These are phyloP conservation scores for Paragyromitra xinjiangensis DNA, from an alignment of 495 filamentous ascomycete species.

Conservation along the genomic window DNA sequence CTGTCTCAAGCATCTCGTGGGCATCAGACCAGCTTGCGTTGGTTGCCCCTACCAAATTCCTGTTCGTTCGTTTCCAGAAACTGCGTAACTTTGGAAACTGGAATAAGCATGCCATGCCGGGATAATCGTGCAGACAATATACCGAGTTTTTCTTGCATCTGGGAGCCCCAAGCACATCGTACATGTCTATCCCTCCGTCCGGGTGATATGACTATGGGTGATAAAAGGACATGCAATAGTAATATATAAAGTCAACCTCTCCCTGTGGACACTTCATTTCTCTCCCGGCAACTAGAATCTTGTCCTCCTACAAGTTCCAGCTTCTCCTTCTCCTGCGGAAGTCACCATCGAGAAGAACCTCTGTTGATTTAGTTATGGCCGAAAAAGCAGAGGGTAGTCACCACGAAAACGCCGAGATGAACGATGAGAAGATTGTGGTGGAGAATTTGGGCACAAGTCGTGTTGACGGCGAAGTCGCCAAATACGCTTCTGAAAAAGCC, in stretches of 20 bases:
- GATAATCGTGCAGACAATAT: constrained; percentile 21
- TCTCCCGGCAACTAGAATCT: constrained; percentile 20
- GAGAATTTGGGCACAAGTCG: constrained; percentile 60
- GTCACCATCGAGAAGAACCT: not conserved
- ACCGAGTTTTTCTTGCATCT: constrained; percentile 28
- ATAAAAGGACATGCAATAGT: not conserved
- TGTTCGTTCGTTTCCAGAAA: constrained; percentile 22
- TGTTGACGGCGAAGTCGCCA: constrained; percentile 71
- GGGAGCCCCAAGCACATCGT: constrained; percentile 21
- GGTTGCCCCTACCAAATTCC: not conserved
- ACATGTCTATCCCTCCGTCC: constrained; percentile 26
- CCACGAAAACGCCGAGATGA: constrained; percentile 59
- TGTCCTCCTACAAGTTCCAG: not conserved
- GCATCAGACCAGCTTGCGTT: not conserved
- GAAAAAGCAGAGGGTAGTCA: constrained; percentile 35
- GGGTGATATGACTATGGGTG: constrained; percentile 19
- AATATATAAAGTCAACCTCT: constrained; percentile 38
- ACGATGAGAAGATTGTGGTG: constrained; percentile 62
- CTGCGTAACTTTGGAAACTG: constrained; percentile 1
- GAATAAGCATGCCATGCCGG: constrained; percentile 20
- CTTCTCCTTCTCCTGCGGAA: not conserved
- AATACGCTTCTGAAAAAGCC: constrained; percentile 65
- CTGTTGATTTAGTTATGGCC: constrained; percentile 16
- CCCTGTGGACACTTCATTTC: not conserved
- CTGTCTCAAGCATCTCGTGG: constrained; percentile 4